phyloP scores from a whole-genome alignment of 139 green algal genomes.

The Chlamydomonas asymmetrica region DNA sequence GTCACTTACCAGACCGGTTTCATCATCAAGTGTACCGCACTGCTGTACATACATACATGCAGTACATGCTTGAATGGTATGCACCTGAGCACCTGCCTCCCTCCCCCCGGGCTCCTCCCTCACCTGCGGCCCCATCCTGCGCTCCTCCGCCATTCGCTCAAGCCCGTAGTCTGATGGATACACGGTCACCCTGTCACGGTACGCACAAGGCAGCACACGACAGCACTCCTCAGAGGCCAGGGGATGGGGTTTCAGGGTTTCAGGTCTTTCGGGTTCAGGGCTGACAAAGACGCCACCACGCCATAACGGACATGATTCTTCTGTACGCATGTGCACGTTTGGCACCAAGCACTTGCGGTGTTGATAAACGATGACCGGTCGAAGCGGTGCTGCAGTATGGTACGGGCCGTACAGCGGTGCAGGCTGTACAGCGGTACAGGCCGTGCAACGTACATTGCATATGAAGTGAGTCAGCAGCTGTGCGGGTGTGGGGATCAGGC shows the following conservation, averaged over 20 bases:
- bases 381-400: no score
- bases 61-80: not conserved
- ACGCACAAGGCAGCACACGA: constrained; percentile 45
- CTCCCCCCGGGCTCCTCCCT: not conserved
- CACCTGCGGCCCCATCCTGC: constrained; percentile 66
- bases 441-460: no score
- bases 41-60: not conserved
- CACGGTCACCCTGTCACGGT: constrained; percentile 89
- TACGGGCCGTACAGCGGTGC: no score
- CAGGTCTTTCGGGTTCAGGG: no score
- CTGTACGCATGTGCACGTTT: not conserved
- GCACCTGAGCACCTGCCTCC: not conserved
- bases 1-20: not conserved
- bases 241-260: no score
- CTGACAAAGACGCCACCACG: not conserved
- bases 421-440: no score
- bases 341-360: no score
- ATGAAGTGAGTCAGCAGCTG: no score
- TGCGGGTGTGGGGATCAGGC: no score
- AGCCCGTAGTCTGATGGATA: constrained; percentile 94
- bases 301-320: not conserved
- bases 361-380: no score
- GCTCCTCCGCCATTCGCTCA: constrained; percentile 89
- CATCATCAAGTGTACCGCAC: not conserved
- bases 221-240: constrained; percentile 21